These are phyloP conservation scores for Pelagophyceae sp. DNA, from an alignment of 352 stramenopile genomes.

Conservation along the genomic window DNA sequence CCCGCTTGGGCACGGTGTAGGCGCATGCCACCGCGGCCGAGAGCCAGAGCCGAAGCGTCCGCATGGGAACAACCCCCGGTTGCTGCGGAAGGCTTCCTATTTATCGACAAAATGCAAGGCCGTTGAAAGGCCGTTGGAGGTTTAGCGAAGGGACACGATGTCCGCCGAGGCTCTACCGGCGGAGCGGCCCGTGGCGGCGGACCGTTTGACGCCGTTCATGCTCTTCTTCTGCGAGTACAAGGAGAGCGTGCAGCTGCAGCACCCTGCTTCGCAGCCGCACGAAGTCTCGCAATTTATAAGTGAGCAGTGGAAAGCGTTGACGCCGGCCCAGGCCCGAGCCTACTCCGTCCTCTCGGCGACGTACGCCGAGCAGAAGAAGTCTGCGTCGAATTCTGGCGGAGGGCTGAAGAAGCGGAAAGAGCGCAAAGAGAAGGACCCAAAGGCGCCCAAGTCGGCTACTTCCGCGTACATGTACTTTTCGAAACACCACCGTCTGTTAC, in stretches of 20 bases:
- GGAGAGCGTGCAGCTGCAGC: neutral
- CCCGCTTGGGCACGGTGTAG: too few species aligned
- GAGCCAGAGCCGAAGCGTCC: too few species aligned
- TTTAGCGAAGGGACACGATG: too few species aligned
- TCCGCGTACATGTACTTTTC: slow-evolving; percentile 35
- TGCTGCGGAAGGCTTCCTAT: too few species aligned
- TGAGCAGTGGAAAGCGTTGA: neutral
- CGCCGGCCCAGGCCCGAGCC: neutral
- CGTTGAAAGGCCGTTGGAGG: too few species aligned
- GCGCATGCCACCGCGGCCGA: too few species aligned
- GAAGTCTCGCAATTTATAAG: neutral
- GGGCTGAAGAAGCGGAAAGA: slow-evolving; percentile 26
- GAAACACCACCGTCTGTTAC: slow-evolving; percentile 10
- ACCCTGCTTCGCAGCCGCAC: neutral
- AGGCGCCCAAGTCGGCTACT: slow-evolving; percentile 35
- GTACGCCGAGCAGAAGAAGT: slow-evolving; percentile 18
- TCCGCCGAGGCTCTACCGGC: too few species aligned
- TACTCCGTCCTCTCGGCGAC: slow-evolving; percentile 15
- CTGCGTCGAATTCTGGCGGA: neutral
- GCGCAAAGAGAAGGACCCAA: slow-evolving; percentile 36
- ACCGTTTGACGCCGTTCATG: slow-evolving; percentile 18
- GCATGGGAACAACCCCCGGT: too few species aligned
- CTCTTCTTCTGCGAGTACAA: slow-evolving; percentile 16
- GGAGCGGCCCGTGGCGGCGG: neutral
- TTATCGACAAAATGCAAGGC: too few species aligned